A percentile compares a stretch with the other conserved stretches of the same genome.
These are phyloP conservation scores for Lomentospora prolificans DNA, from an alignment of 2,329 filamentous ascomycete species.

Conservation along the genomic window DNA sequence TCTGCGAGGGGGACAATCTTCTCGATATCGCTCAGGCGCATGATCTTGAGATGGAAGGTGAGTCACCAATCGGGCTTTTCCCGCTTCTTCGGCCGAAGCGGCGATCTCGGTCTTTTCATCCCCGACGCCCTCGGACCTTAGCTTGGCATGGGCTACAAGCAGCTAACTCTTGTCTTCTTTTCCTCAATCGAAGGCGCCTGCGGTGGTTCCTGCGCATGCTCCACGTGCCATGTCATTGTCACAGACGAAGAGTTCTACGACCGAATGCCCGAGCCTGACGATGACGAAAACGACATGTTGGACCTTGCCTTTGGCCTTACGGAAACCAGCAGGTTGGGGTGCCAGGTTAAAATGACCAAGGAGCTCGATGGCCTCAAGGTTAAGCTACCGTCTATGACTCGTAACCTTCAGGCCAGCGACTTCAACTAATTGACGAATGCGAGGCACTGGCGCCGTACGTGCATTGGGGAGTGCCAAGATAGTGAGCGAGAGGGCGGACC, in stretches of 20 bases:
- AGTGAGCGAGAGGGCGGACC: no score
- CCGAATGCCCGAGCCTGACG: slow-evolving; percentile 65
- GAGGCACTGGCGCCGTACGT: not conserved
- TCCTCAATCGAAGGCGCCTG: slow-evolving; percentile 58
- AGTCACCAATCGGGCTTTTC: slow-evolving; percentile 12
- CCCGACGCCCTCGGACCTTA: not conserved
- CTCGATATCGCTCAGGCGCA: slow-evolving; percentile 91
- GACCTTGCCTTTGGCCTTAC: slow-evolving; percentile 84
- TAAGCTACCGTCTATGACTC: slow-evolving; percentile 81
- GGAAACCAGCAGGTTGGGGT: slow-evolving; percentile 74
- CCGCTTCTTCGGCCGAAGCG: not conserved
- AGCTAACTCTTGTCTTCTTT: not conserved
- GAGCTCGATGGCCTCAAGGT: slow-evolving; percentile 82
- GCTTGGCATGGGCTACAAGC: no score
- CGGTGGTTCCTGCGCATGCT: slow-evolving; percentile 87
- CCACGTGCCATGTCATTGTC: slow-evolving; percentile 86
- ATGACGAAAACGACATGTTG: slow-evolving; percentile 83
- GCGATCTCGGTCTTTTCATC: not conserved
- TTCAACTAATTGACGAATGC: slow-evolving; percentile 42
- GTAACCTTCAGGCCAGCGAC: slow-evolving; percentile 92
- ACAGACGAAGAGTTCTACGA: slow-evolving; percentile 64
- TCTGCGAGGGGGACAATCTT: slow-evolving; percentile 81
- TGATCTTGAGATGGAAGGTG: slow-evolving; percentile 93
- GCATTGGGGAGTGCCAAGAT: not conserved
- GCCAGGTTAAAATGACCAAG: slow-evolving; percentile 85